Percentiles rank a stretch among this genome's conserved stretches.
Evolutionary conservation across 73 alveolate species (phyloP).

Genomic region (Uronychia setigera): DNA sequence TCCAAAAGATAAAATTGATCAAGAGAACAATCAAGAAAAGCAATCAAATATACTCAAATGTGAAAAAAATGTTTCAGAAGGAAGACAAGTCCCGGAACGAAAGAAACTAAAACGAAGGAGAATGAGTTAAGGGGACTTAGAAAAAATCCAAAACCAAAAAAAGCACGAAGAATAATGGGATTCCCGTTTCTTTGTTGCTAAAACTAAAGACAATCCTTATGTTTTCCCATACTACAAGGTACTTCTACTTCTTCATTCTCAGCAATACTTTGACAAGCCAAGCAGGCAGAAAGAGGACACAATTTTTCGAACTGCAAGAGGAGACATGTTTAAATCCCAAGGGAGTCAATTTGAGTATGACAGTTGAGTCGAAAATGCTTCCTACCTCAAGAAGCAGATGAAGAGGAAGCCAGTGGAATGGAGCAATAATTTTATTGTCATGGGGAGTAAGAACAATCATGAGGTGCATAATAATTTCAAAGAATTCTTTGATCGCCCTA

Average conservation of each 20-base stretch:
- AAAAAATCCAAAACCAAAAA: not conserved
- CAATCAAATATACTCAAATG: too few species aligned
- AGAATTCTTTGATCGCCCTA: constrained; percentile 52
- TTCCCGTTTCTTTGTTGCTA: not conserved
- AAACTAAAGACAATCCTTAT: not conserved
- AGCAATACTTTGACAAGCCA: not conserved
- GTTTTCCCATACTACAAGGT: not conserved
- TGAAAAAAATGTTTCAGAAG: too few species aligned
- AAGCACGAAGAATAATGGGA: not conserved
- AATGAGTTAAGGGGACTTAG: not conserved
- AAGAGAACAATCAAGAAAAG: too few species aligned
- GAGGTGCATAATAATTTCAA: constrained; percentile 29
- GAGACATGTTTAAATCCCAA: not conserved
- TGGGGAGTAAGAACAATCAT: constrained; percentile 46
- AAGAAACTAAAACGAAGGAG: too few species aligned
- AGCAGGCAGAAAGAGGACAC: not conserved
- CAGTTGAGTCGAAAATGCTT: too few species aligned
- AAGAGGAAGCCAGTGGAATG: constrained; percentile 13
- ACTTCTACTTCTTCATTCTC: not conserved
- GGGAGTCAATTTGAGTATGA: too few species aligned
- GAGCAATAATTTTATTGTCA: constrained; percentile 23
- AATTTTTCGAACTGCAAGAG: not conserved
- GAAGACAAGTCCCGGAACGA: too few species aligned
- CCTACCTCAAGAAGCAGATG: not conserved
- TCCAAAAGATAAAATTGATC: too few species aligned